phyloP scores from a whole-genome alignment of 371 early-diverging fungal species.

The Syncephalastrum sp. region DNA sequence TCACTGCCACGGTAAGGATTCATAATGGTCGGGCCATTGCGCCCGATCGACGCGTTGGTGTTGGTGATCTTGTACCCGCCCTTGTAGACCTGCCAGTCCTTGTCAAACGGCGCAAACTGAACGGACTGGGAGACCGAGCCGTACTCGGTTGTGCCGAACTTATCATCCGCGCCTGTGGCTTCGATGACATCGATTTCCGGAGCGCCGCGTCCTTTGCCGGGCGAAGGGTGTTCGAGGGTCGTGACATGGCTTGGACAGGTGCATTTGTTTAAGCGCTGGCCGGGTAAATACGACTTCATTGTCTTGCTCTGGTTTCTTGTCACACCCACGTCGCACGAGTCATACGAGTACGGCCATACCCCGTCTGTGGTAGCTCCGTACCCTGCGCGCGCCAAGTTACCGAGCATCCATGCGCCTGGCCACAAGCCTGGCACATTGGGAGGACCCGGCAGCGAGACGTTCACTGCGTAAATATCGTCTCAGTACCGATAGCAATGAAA shows the following conservation, averaged over 20 bases:
- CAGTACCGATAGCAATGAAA: not conserved
- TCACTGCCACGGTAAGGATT: slow-evolving; percentile 42
- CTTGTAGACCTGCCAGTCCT: slow-evolving; percentile 27
- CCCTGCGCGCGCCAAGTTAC: slow-evolving; percentile 59
- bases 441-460: slow-evolving; percentile 52
- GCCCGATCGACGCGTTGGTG: slow-evolving; percentile 13
- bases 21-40: slow-evolving; percentile 20
- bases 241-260: slow-evolving; percentile 29
- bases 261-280: slow-evolving; percentile 53
- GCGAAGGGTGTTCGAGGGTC: slow-evolving; percentile 48
- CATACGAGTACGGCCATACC: slow-evolving; percentile 57
- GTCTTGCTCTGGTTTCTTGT: slow-evolving; percentile 37
- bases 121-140: slow-evolving; percentile 41
- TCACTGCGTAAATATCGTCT: slow-evolving; percentile 17
- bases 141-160: slow-evolving; percentile 9
- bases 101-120: slow-evolving; percentile 53
- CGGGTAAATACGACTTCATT: slow-evolving; percentile 18
- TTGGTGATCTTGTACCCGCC: slow-evolving; percentile 23
- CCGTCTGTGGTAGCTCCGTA: slow-evolving; percentile 59
- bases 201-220: slow-evolving; percentile 55
- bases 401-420: slow-evolving; percentile 60
- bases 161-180: slow-evolving; percentile 30
- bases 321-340: slow-evolving; percentile 51
- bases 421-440: slow-evolving; percentile 48
- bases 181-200: slow-evolving; percentile 60